Conservation (phyloP, 805 yeast genomes). For the Kregervanrija pseudodelftensis region DNA sequence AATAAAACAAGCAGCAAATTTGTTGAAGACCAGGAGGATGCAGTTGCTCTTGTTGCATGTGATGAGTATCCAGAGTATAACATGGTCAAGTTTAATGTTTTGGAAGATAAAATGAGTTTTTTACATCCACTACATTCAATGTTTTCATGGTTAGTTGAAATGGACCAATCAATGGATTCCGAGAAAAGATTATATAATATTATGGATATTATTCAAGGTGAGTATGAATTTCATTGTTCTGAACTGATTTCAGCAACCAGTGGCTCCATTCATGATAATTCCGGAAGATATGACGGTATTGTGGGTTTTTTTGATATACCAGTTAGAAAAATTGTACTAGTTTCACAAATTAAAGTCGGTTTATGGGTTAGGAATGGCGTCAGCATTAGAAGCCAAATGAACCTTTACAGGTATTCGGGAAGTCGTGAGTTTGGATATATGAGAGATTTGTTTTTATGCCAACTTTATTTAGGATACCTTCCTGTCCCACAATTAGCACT, state of each 20-base stretch:
- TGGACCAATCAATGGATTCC: constrained; percentile 24
- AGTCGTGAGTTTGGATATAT: constrained; percentile 77
- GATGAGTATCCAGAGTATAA: constrained; percentile 14
- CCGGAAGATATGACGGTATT: constrained; percentile 13
- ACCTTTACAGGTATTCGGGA: constrained; percentile 69
- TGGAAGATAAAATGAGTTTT: constrained; percentile 50
- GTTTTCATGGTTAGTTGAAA: constrained; percentile 63
- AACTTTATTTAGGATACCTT: constrained; percentile 43
- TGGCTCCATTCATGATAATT: constrained; percentile 1
- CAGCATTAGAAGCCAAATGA: constrained; percentile 70
- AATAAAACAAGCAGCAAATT: constrained; percentile 5
- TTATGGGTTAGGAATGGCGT: constrained; percentile 94
- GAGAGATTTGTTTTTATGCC: constrained; percentile 71
- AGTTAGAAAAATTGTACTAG: constrained; percentile 62
- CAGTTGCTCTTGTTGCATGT: constrained; percentile 13
- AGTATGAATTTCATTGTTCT: constrained; percentile 10
- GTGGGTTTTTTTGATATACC: constrained; percentile 60
- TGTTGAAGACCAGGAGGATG: constrained; percentile 20
- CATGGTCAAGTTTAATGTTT: constrained; percentile 35
- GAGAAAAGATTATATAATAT: constrained; percentile 8
- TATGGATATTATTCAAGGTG: constrained; percentile 14
- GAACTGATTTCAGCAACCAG: constrained; percentile 3
- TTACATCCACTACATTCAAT: constrained; percentile 77
- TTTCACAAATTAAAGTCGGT: constrained; percentile 82
- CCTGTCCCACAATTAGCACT: constrained; percentile 49